Evolutionary conservation across 2,329 filamentous ascomycete species (phyloP).

Genomic region (Aureobasidium vineae): DNA sequence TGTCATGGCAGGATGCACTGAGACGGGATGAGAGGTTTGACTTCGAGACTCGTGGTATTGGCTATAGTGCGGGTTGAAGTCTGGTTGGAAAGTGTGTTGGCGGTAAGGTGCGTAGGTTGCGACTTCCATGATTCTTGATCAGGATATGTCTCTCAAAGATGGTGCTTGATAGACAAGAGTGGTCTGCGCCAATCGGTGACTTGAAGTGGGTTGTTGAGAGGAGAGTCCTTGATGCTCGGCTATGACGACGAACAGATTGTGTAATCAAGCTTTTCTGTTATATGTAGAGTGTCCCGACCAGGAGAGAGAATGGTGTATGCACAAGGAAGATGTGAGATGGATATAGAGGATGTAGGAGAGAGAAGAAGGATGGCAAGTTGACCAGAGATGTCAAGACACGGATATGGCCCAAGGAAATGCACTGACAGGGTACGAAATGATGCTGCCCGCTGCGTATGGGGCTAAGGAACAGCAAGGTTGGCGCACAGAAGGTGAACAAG

Average conservation of each 20-base stretch:
- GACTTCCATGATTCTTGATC: conserved; percentile 28
- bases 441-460: conserved; percentile 26
- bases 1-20: conserved; percentile 21
- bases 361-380: conserved; percentile 16
- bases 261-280: conserved; percentile 10
- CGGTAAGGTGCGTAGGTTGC: conserved; percentile 28
- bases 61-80: conserved; percentile 26
- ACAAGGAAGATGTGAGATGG: background rate
- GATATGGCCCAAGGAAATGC: conserved; percentile 12
- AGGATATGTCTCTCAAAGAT: background rate
- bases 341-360: background rate
- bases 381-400: conserved; percentile 10
- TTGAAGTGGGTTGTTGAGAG: background rate
- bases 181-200: background rate
- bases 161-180: conserved; percentile 5
- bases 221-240: background rate
- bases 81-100: conserved; percentile 21
- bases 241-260: background rate
- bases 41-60: conserved; percentile 28
- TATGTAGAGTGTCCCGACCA: conserved; percentile 8
- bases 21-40: conserved; percentile 24
- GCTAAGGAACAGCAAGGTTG: conserved; percentile 26
- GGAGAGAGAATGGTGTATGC: conserved; percentile 10
- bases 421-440: conserved; percentile 29
- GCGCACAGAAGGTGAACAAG: conserved; percentile 26